Percentiles rank a stretch among this genome's conserved stretches.
phyloP scores from a whole-genome alignment of 176 grass and related monocot genomes.

The Paspalum vaginatum region DNA sequence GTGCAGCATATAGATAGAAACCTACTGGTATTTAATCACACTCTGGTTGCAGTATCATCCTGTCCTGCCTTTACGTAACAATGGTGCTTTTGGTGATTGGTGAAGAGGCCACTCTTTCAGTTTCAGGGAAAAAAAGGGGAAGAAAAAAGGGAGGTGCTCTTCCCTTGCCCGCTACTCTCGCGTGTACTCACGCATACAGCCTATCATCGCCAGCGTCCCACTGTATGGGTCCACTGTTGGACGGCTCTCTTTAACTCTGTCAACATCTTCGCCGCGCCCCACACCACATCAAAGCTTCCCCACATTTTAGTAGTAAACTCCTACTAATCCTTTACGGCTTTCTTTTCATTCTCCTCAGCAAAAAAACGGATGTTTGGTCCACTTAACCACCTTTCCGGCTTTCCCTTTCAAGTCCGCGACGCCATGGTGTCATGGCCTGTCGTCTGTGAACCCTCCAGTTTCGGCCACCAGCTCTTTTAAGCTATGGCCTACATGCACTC shows the following conservation, averaged over 20 bases:
- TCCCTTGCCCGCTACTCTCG: conserved; percentile 24
- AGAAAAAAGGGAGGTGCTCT: neutral
- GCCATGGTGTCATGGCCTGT: too few species aligned
- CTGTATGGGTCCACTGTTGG: neutral
- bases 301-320: neutral
- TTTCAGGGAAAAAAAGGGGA: neutral
- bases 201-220: neutral
- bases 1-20: neutral
- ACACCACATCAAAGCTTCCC: neutral
- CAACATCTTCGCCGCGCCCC: neutral
- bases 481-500: too few species aligned
- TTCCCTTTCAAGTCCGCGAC: neutral
- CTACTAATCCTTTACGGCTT: neutral
- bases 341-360: neutral
- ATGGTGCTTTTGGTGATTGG: neutral
- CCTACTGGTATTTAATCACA: too few species aligned
- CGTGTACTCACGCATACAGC: too few species aligned
- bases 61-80: neutral
- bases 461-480: too few species aligned
- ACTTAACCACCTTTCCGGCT: conserved; percentile 34
- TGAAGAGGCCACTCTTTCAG: neutral
- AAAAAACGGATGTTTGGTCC: conserved; percentile 17
- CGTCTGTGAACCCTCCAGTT: too few species aligned
- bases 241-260: neutral
- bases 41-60: neutral